phyloP scores from a whole-genome alignment of 371 early-diverging fungal species.

The Mucor racemosus region DNA sequence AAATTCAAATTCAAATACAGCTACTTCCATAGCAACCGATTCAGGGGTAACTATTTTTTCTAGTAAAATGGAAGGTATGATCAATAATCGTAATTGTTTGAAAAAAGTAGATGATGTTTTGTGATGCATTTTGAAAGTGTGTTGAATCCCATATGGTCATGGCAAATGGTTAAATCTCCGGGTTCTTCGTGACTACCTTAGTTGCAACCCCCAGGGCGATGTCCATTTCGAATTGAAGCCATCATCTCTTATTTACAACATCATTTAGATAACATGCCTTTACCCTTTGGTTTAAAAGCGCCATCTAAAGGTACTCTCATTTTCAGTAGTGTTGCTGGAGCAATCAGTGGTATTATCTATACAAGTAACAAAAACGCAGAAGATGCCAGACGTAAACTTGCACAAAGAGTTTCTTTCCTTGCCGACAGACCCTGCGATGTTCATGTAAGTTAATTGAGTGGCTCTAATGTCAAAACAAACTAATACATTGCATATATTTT shows the following conservation, averaged over 20 bases:
- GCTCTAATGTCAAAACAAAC: background rate
- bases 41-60: background rate
- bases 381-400: conserved; percentile 52
- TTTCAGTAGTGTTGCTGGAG: conserved; percentile 53
- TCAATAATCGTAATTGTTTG: background rate
- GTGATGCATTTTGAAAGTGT: background rate
- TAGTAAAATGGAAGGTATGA: background rate
- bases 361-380: conserved; percentile 59
- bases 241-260: conserved; percentile 3
- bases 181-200: background rate
- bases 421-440: conserved; percentile 66
- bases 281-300: conserved; percentile 53
- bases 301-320: conserved; percentile 64
- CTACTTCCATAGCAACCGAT: background rate
- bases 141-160: background rate
- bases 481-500: background rate
- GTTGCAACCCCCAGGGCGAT: conserved; percentile 5
- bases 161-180: background rate
- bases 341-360: conserved; percentile 55
- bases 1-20: background rate
- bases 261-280: conserved; percentile 12
- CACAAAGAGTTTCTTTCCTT: conserved; percentile 57
- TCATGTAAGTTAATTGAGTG: conserved; percentile 36
- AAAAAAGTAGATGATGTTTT: background rate
- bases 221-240: background rate